Base-by-base conservation (phyloP, 148 eudicot genomes). In the Amaranthus hypochondriacus region DNA sequence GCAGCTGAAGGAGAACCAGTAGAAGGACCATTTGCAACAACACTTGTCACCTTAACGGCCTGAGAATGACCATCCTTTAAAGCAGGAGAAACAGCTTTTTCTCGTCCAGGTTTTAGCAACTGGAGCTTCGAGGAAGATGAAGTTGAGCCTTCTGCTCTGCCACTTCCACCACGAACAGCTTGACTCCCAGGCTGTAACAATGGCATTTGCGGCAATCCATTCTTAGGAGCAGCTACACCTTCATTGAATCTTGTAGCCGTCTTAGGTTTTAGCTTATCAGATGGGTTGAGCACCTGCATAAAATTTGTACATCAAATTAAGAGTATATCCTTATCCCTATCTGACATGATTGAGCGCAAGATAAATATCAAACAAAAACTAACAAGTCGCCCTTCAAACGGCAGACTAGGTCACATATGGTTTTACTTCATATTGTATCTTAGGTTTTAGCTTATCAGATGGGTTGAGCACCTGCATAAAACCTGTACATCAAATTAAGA, bases 81-180 rank as follows among this genome's bases (percentile, higher is more conserved):
- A 9, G 71, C 58, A 42, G 81, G 58, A 9, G 81, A 52, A 56
- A 73, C 67, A 77, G 84, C 87, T 57, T 82, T 85, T 56, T 90
- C 97, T 67, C 96, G 80, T 44, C 80, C 86, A 55, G 90, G 83
- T 79, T 87, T 92, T 49, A 88, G 96, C 69, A 90, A 79, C 56
- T 80, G 81, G 56, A 88, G 82, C 77, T 90, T 90, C 57, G 87
- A 86, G 13, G 80, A 80, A 77, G 91, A 77, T 56, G 83, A 70
- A 69, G 78, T 90, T 10, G 86, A 58, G 72, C 77, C 81, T 63
- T 92, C 96, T 47, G 79, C 21, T 75, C 76, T 84, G 62, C 70
- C 76, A 81, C 77, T 86, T 47, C 67, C 83, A 56, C 79, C 82
- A 76, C 85, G 89, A 74, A 70, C 64, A 69, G 83, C 70, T 52